Conservation (phyloP, 805 yeast species). For the Phaffomyces thermotolerans region DNA sequence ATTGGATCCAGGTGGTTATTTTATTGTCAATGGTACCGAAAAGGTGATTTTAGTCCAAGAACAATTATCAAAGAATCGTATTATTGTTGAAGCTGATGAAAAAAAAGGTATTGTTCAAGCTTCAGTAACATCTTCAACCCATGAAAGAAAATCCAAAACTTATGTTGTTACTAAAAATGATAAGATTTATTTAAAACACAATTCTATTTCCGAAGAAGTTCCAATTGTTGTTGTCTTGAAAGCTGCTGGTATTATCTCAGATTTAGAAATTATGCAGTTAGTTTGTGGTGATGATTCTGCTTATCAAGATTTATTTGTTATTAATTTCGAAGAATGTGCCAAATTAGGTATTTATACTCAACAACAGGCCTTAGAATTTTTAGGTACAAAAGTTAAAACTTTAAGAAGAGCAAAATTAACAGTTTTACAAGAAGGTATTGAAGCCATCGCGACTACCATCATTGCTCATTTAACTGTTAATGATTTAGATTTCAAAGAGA, state of each 20-base stretch:
- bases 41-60: conserved; percentile 96
- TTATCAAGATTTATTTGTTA: conserved; percentile 87
- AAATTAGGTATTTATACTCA: conserved; percentile 81
- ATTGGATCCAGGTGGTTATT: conserved; percentile 97
- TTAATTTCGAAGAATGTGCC: conserved; percentile 91
- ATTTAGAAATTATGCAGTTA: conserved; percentile 85
- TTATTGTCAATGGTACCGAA: conserved; percentile 96
- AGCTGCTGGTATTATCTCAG: conserved; percentile 92
- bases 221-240: conserved; percentile 90
- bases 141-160: conserved; percentile 95
- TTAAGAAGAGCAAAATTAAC: conserved; percentile 84
- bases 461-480: conserved; percentile 90
- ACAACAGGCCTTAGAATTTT: conserved; percentile 85
- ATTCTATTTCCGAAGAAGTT: conserved; percentile 89
- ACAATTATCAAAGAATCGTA: conserved; percentile 93
- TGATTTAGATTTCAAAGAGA: conserved; percentile 83
- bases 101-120: conserved; percentile 94
- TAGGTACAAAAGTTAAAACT: conserved; percentile 89
- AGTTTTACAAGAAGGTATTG: conserved; percentile 88
- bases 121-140: conserved; percentile 95
- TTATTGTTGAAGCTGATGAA: conserved; percentile 95
- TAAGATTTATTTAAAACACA: conserved; percentile 85
- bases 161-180: conserved; percentile 90
- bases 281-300: conserved; percentile 87
- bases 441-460: conserved; percentile 91